A percentile compares a stretch with the other conserved stretches of the same genome.
Evolutionary conservation across 192 early-diverging fungal genomes (phyloP).

Genomic region (Coemansia sp.): DNA sequence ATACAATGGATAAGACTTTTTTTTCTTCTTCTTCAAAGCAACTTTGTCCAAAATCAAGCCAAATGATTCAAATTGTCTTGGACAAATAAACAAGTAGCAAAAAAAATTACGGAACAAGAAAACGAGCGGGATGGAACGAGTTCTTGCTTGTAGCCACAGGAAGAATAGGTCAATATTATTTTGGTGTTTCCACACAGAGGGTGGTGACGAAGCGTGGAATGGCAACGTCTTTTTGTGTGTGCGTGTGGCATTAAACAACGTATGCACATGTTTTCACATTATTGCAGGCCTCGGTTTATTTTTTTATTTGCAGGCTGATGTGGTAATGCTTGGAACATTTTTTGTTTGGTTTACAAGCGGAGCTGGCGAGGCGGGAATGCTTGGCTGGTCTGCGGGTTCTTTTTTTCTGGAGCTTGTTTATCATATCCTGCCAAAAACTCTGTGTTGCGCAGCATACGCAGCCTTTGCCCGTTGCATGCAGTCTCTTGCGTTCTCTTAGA

Average conservation of each 20-base stretch:
- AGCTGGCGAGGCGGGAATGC: not conserved
- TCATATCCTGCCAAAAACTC: not conserved
- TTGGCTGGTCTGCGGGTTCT: not conserved
- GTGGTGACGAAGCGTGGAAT: not conserved
- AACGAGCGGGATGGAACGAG: not conserved
- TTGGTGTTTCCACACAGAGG: not conserved
- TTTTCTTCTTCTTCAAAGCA: slow-evolving; percentile 2
- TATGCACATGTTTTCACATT: not conserved
- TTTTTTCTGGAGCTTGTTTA: slow-evolving; percentile 1
- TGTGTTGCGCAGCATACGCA: not conserved
- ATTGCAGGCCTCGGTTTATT: not conserved
- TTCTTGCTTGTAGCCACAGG: slow-evolving; percentile 4
- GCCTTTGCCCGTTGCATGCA: slow-evolving; percentile 5
- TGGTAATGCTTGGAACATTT: no score
- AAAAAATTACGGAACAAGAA: not conserved
- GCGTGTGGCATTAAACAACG: not conserved
- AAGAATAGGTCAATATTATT: not conserved
- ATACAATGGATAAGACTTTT: not conserved
- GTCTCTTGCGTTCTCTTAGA: not conserved
- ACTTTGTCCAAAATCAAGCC: not conserved
- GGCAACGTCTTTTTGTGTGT: slow-evolving; percentile 1
- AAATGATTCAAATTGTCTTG: not conserved
- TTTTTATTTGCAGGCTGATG: not conserved
- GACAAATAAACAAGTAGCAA: not conserved
- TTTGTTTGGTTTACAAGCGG: no score